Evolutionary conservation across 805 yeast genomes (phyloP).

Genomic region (Teunomyces gatunensis): DNA sequence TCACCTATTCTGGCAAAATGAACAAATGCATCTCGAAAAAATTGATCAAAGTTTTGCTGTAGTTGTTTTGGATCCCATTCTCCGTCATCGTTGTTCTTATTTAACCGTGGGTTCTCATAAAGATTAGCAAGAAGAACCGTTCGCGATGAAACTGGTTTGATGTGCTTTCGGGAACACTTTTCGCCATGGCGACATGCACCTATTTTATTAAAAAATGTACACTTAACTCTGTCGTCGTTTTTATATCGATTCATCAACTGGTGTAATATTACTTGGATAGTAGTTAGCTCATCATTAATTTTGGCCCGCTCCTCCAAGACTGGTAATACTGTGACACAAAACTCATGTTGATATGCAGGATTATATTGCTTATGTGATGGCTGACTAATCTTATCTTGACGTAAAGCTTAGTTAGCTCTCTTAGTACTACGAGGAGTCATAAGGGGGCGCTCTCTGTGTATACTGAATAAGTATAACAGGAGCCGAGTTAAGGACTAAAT

Average conservation of each 20-base stretch:
- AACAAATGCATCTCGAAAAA: constrained; percentile 69
- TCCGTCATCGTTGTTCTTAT: constrained; percentile 28
- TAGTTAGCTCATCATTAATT: no score
- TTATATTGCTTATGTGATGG: no score
- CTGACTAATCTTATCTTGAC: no score
- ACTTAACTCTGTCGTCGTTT: constrained; percentile 15
- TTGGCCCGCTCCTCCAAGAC: no score
- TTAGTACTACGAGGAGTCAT: no score
- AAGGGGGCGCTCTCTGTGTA: no score
- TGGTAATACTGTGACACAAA: no score
- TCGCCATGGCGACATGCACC: constrained; percentile 96
- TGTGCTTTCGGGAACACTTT: constrained; percentile 74
- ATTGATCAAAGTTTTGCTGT: constrained; percentile 53
- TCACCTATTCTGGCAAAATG: constrained; percentile 53
- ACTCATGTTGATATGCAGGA: no score
- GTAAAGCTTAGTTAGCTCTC: no score
- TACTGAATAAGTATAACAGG: no score
- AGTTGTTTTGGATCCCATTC: constrained; percentile 34
- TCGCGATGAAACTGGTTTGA: constrained; percentile 60
- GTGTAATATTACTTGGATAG: no score
- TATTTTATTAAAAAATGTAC: constrained; percentile 70
- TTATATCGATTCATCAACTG: constrained; percentile 1
- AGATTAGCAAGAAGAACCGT: constrained; percentile 66
- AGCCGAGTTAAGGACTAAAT: no score
- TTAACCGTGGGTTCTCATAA: constrained; percentile 58